Base-by-base conservation (phyloP, 2,329 filamentous ascomycete genomes). In the Epichloe elymi region DNA sequence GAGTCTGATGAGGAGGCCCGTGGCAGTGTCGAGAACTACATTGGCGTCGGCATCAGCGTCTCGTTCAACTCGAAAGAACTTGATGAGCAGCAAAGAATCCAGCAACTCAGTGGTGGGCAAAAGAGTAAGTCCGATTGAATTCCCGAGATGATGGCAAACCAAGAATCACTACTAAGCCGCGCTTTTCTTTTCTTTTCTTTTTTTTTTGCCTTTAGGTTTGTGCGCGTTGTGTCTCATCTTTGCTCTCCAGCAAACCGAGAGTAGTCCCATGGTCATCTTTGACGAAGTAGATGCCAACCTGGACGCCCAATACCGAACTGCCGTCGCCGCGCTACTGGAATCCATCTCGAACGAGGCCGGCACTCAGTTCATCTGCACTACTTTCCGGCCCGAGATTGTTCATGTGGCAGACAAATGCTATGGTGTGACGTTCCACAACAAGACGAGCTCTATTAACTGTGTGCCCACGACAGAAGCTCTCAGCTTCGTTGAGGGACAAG, bases 281-380 rank as follows among this genome's bases (percentile, higher is more conserved):
- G 93, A 98, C 67, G 93, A 98, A 69, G 95, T 98, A 56, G 93
- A 98, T 64, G 93, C 93, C 67, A 98, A 98, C 65, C 79, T 98
- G 23, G 93, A 98, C 66, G 90, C 93, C 1, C 93, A 98, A 69
- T 98, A 98, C 72, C 86, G 93, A 54, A 96, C 93, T 1, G 91
- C 93, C 1, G 93, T 98, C 11, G 93, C 93, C 3, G 79, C 87
- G 51, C 87, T 97, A 72, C 76, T 98, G 20, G 76, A 91, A 62
- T 83, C 82, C 50, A 89, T 88, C 56, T 88, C 83, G 14, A 72
- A 76, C 53, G 79, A 82, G 57, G 77, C 76, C 14, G 75, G 77
- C 54, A 82, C 78, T 48, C 78, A 98, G 67, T 98, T 98, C 65
- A 98, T 98, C 67, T 97, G 93, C 76, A 98, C 93, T 4, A 98